Conservation (phyloP, 441 rosid species). For the Melianthus villosus region DNA sequence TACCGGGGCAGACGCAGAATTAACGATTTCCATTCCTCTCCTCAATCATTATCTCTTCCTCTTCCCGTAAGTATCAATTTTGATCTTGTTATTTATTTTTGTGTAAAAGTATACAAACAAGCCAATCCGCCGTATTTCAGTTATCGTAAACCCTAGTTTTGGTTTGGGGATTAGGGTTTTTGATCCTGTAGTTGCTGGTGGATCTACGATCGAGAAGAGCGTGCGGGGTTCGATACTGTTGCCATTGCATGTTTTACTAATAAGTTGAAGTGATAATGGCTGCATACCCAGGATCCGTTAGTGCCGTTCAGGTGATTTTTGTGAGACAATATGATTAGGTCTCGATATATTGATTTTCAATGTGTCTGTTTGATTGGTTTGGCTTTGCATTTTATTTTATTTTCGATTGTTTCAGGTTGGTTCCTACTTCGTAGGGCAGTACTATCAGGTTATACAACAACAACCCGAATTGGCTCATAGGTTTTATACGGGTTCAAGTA, state of each 20-base stretch:
- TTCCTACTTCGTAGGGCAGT: slow-evolving; percentile 61
- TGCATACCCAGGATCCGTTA: slow-evolving; percentile 32
- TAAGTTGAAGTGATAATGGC: slow-evolving; percentile 23
- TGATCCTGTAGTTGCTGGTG: not conserved
- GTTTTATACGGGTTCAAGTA: slow-evolving; percentile 48
- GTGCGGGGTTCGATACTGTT: too few species aligned
- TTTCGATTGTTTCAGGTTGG: slow-evolving; percentile 36
- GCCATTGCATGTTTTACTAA: slow-evolving; percentile 16
- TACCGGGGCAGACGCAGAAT: too few species aligned
- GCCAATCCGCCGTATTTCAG: too few species aligned
- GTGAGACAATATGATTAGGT: not conserved
- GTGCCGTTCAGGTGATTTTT: slow-evolving; percentile 23
- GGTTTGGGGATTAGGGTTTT: not conserved
- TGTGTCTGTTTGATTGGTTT: slow-evolving; percentile 1
- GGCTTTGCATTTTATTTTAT: too few species aligned
- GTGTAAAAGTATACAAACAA: too few species aligned
- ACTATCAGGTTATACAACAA: slow-evolving; percentile 50
- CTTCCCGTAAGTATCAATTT: too few species aligned
- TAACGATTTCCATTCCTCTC: too few species aligned
- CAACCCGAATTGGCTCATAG: slow-evolving; percentile 51
- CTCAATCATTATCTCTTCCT: too few species aligned
- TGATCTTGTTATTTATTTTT: too few species aligned
- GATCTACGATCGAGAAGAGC: too few species aligned
- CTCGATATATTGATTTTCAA: not conserved
- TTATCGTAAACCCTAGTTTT: not conserved